Evolutionary conservation across 1,139 yeast genomes (phyloP).

Genomic region (Blastobotrys ciferrii): DNA sequence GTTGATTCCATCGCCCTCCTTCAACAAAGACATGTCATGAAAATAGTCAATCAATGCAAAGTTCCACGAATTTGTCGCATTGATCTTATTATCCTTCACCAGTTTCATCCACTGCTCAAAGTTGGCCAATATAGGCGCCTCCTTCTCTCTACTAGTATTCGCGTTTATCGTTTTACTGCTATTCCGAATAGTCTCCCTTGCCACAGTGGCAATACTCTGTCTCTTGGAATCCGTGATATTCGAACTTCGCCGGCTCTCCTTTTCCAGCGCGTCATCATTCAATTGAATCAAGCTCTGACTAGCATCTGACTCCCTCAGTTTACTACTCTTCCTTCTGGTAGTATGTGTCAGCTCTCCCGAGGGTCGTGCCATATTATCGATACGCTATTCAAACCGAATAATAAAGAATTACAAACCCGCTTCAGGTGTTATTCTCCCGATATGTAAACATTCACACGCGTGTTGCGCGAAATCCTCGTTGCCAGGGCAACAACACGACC

Average conservation of each 20-base stretch:
- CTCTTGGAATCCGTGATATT: slow-evolving; percentile 18
- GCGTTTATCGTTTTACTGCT: slow-evolving; percentile 6
- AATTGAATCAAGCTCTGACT: slow-evolving; percentile 20
- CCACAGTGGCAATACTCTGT: slow-evolving; percentile 23
- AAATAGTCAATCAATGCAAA: slow-evolving; percentile 87
- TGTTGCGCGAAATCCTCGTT: not conserved
- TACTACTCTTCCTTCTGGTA: slow-evolving; percentile 12
- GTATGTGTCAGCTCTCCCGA: slow-evolving; percentile 9
- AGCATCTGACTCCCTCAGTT: slow-evolving; percentile 12
- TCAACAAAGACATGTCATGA: slow-evolving; percentile 61
- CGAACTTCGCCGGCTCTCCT: slow-evolving; percentile 26
- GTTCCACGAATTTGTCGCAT: slow-evolving; percentile 65
- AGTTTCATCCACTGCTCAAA: slow-evolving; percentile 89
- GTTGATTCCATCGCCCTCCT: slow-evolving; percentile 61
- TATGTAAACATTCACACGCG: not conserved
- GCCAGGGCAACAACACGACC: not conserved
- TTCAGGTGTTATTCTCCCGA: not conserved
- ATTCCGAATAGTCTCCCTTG: slow-evolving; percentile 26
- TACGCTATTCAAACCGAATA: not conserved
- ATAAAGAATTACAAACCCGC: no score
- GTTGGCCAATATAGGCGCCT: slow-evolving; percentile 49
- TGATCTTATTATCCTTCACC: slow-evolving; percentile 74
- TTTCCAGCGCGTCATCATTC: slow-evolving; percentile 35
- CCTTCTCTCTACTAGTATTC: slow-evolving; percentile 9
- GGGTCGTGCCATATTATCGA: slow-evolving; percentile 1